Base-by-base conservation (phyloP, 306 rosid species). In the Begonia peltatifolia region DNA sequence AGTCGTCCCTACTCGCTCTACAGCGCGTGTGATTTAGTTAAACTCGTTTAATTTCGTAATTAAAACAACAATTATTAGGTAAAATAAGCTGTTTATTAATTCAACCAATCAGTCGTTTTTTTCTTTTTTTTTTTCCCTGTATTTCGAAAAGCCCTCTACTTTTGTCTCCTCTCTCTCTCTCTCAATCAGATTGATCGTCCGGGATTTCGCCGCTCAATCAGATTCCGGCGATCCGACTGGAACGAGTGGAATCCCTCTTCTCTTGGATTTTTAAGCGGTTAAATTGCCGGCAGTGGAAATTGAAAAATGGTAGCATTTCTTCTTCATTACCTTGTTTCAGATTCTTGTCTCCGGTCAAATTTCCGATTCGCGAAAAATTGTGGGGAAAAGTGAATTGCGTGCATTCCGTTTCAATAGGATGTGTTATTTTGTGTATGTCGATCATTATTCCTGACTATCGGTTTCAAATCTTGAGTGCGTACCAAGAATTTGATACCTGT, bases 121-220 rank as follows among this genome's bases (percentile, higher is more conserved):
- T 10, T 44, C 35, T 44, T 10, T 10, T 1, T 44, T 44, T 44
- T 2, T 44, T 44, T 42, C 2, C 14, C 48, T 44, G 12, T 44
- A 44, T 44, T n/a, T n/a, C 48, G 12, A 11, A 44, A 30, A 30
- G 38, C 38, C 38, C 38, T 30, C 38, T 30, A 30, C 9, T 4
- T 30, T n/a, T 44, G 48, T 2, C 14, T 6, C 47, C 2, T 59
- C 46, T 47, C 63, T 14, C 56, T 38, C 65, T 56, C 76, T 42
- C 52, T 54, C 68, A 61, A 71, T 60, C 66, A 63, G 64, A 58
- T 66, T 54, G 59, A 50, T 72, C 79, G 94, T 81, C 86, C 84
- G 92, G 65, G 63, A 68, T 50, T 12, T 55, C 64, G 44, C 74
- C 74, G 80, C 52, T 72, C 66, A 64, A 74, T 79, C 71, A 70